Base-by-base conservation (phyloP, 257 asterid genomes). In the Petunia axillaris region DNA sequence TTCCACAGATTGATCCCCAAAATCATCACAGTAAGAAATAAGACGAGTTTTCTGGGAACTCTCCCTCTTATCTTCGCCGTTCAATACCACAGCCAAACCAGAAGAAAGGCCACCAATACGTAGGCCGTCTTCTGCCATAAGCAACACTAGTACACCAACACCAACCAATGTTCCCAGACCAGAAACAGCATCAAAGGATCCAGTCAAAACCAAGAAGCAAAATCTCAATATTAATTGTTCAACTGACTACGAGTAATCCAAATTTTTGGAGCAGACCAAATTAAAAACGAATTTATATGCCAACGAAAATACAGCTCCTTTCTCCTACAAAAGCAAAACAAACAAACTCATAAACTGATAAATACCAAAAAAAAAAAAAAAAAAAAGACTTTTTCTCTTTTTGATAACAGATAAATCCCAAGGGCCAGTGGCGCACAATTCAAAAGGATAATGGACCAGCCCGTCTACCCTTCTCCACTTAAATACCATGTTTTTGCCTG, bases 1-100 rank as follows among this genome's bases (percentile, higher is more conserved):
- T 83, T 95, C 99, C 85, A 93, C 91, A 10, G 99, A 92, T 84
- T 91, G 98, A 85, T 95, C 97, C 7, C 98, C 97, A 76, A 93
- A 93, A 84, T 88, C 90, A 83, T 91, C 94, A 87, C 97, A 92
- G 79, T 87, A 90, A 7, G 99, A 93, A 86, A 95, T 90, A 70
- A 92, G 86, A 70, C 84, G 97, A 35, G 90, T 79, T 80, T 89
- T 91, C 80, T 91, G 94, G 41, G 95, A 87, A 85, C 91, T 85
- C 81, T 91, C 91, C 79, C 82, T 92, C 84, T 84, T 90, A 57
- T 84, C 89, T 81, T 87, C 88, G 15, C 89, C 87, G n/a, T 90
- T 90, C 87, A 95, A 79, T 48, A 95, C 93, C 68, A 92, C 91
- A 59, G 99, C 98, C 87, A 95, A 87, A 66, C 99, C 99, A 41